Evolutionary conservation across 305 asterid species (phyloP), one percentile per base, ranked within the genome.

Genomic region (Salvia sclarea): DNA sequence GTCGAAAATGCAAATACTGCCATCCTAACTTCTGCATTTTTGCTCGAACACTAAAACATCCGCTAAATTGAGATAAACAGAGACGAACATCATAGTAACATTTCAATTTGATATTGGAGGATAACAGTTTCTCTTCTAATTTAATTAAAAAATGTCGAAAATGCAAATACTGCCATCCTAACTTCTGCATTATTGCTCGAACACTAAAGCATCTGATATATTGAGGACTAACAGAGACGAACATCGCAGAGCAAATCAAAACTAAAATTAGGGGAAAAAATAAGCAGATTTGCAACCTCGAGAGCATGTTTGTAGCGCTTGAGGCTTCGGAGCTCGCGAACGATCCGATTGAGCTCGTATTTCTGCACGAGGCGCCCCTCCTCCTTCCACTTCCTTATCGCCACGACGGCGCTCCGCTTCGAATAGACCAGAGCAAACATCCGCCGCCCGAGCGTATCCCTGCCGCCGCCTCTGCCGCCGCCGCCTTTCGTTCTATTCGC

Each of bases 261-360:
- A n/a, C n/a, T n/a, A n/a, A 3, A 33, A 8, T 61, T 1, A 50
- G 17, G 24, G n/a, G n/a, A n/a, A n/a, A 38, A 13, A 35, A 14
- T 43, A 40, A 3, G 69, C 59, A 69, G 14, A 43, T n/a, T 54
- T 24, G 52, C 7, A 61, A 92, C 98, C 98, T 92, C 95, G 69
- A 92, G 96, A 38, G 96, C 96, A 69, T 90, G 95, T 75, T 84
- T 90, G 75, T 83, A 83, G 28, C 95, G 97, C 77, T 83, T 87
- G 52, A 84, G 84, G 78, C 71, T 79, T 3, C 98, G 85, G 61
- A 92, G 97, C 83, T 90, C 94, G 17, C 97, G 88, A 55, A 88
- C 91, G 28, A 87, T 84, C 75, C 96, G 96, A 75, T 84, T 90
- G 69, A 92, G 94, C 68, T 87, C 89, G 83, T 85, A 86, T 71